Evolutionary conservation across 441 rosid species (phyloP).

Genomic region (Populus hybrid): DNA sequence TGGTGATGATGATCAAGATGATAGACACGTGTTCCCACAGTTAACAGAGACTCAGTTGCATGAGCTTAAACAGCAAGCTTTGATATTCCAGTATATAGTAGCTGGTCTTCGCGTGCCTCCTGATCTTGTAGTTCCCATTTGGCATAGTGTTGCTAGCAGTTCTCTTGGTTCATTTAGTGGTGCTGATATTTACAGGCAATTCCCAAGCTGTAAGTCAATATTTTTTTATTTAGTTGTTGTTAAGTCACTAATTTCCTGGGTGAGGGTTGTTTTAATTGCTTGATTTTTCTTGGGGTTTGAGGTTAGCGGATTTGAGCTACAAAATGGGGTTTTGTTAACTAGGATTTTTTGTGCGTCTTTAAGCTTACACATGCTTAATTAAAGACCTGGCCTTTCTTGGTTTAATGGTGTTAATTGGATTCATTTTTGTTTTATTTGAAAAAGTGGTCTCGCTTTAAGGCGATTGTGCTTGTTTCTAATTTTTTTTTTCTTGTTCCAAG

Average conservation of each 20-base stretch:
- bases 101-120: slow-evolving; percentile 53
- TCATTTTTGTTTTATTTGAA: too few relatives aligned
- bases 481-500: not conserved
- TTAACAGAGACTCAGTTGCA: slow-evolving; percentile 48
- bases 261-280: not conserved
- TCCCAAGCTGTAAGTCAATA: slow-evolving; percentile 36
- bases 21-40: slow-evolving; percentile 17
- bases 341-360: not conserved
- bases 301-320: not conserved
- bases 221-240: not conserved
- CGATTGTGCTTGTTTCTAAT: not conserved
- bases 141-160: slow-evolving; percentile 34
- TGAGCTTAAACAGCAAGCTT: slow-evolving; percentile 52
- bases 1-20: not conserved
- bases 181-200: slow-evolving; percentile 15
- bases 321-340: not conserved
- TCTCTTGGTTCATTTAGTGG: slow-evolving; percentile 24
- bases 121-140: slow-evolving; percentile 43
- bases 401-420: not conserved
- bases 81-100: slow-evolving; percentile 45
- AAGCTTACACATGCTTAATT: not conserved
- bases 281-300: not conserved
- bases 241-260: not conserved
- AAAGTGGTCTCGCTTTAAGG: not conserved
- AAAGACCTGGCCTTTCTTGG: not conserved